phyloP scores from a whole-genome alignment of 805 yeast species.

The Dipodascus geniculatus region DNA sequence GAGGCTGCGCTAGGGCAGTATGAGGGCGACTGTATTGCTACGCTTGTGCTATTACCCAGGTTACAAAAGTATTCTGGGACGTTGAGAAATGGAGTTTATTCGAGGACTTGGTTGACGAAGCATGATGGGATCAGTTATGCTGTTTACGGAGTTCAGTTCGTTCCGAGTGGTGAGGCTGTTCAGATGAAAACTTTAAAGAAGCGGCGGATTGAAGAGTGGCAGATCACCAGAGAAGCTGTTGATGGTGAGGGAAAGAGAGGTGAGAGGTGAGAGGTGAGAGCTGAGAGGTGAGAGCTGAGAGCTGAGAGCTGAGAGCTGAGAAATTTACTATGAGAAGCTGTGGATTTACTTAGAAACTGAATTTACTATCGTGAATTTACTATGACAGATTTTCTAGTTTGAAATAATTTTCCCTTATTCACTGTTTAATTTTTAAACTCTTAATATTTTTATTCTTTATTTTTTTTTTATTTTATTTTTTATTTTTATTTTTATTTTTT shows the following conservation, averaged over 20 bases:
- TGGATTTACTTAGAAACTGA: too few relatives aligned
- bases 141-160: slow-evolving; percentile 38
- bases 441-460: not conserved
- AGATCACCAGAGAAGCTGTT: slow-evolving; percentile 6
- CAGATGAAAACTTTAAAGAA: slow-evolving; percentile 21
- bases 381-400: not conserved
- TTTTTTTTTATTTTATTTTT: too few relatives aligned
- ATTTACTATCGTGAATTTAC: not conserved
- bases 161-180: slow-evolving; percentile 24
- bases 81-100: slow-evolving; percentile 54
- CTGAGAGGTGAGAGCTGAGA: too few relatives aligned
- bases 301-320: too few relatives aligned
- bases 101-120: slow-evolving; percentile 57
- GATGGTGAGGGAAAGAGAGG: not conserved
- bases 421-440: not conserved
- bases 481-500: not conserved
- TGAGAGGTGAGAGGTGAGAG: too few relatives aligned
- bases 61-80: slow-evolving; percentile 54
- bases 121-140: slow-evolving; percentile 78
- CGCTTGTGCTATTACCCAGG: slow-evolving; percentile 55
- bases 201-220: slow-evolving; percentile 25
- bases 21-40: slow-evolving; percentile 28
- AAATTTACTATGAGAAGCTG: too few relatives aligned
- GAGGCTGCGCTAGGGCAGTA: not conserved
- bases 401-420: too few relatives aligned